These are phyloP conservation scores for Boletus sp. DNA, from an alignment of 768 basidiomycete genomes.

Conservation along the genomic window DNA sequence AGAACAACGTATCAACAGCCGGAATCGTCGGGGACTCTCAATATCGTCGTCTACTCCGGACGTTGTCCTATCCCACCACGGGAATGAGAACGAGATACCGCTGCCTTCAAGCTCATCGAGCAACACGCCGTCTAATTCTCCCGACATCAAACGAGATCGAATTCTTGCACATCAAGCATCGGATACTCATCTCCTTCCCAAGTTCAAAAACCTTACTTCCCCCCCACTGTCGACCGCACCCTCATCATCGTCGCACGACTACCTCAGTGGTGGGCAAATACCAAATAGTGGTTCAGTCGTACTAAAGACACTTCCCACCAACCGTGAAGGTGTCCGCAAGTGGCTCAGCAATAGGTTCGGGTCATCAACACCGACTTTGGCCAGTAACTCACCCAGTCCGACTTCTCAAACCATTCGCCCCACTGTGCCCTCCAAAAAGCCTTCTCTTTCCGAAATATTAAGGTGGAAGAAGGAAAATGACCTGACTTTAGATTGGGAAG, in stretches of 20 bases:
- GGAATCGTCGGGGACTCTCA: constrained; percentile 50
- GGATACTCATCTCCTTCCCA: constrained; percentile 60
- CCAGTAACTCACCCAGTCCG: constrained; percentile 34
- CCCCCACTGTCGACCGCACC: constrained; percentile 40
- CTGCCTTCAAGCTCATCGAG: constrained; percentile 48
- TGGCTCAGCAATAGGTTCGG: constrained; percentile 67
- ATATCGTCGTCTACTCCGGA: constrained; percentile 50
- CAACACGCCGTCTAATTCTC: constrained; percentile 47
- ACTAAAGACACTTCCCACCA: constrained; percentile 59
- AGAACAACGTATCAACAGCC: constrained; percentile 56
- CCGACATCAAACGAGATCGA: constrained; percentile 54
- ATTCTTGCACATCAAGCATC: constrained; percentile 67
- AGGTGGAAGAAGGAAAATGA: constrained; percentile 54
- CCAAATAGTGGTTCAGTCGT: constrained; percentile 28
- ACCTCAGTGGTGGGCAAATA: constrained; percentile 37
- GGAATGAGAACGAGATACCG: constrained; percentile 42
- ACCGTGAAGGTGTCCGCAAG: constrained; percentile 73
- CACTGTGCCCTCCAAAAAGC: constrained; percentile 50
- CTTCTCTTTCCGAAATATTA: constrained; percentile 66
- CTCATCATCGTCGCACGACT: constrained; percentile 51
- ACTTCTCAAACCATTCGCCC: constrained; percentile 34
- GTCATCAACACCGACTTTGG: constrained; percentile 39
- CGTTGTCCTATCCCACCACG: constrained; percentile 41
- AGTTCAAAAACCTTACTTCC: constrained; percentile 42
- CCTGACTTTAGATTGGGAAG: constrained; percentile 63